Base-by-base conservation (phyloP, 2,329 filamentous ascomycete genomes). In the Ramichloridium luteum region DNA sequence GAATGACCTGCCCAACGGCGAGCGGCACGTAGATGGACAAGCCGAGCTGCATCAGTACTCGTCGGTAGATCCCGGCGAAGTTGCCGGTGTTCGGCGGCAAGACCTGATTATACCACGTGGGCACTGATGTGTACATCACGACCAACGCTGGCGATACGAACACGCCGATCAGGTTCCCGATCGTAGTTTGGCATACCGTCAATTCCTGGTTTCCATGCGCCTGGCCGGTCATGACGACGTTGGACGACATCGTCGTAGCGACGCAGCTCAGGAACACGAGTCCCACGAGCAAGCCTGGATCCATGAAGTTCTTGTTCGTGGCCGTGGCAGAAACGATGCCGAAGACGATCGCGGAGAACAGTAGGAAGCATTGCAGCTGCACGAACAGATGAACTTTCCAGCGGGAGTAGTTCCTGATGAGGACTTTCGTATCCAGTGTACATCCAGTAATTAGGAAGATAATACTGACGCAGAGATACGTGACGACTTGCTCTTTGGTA, bases 401-500 rank as follows among this genome's bases (percentile, higher is more conserved):
- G 36, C 79, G 77, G 34, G 65, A 63, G 36, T 72, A 64, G 45
- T 81, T 78, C 31, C 62, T 57, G 26, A 68, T 55, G 6, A 82
- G 59, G 44, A 80, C 72, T 18, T 65, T 60, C 0, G 70, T 72
- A 5, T 75, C 66, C 12, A 83, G 68, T 31, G 78, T 79, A 44
- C 80, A 65, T 3, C 78, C 78, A 34, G 76, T 80, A 42, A 81
- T 65, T 35, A 82, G 61, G 53, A 83, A 83, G 45, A 82, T 79
- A 45, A 80, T 56, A 12, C 67, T 72, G 16, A 83, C 74, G 13
- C 68, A 73, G 17, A 77, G 74, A 50, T 83, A 83, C 16, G 80
- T 64, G 32, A 81, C 57, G 6, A 62, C 54, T 10, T 57, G 62
- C 28, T 63, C 54, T 45, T 69, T 71, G 28, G 56, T 55, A 3